Base-by-base conservation (phyloP, 768 basidiomycete genomes). In the Phylloporus arenicola region DNA sequence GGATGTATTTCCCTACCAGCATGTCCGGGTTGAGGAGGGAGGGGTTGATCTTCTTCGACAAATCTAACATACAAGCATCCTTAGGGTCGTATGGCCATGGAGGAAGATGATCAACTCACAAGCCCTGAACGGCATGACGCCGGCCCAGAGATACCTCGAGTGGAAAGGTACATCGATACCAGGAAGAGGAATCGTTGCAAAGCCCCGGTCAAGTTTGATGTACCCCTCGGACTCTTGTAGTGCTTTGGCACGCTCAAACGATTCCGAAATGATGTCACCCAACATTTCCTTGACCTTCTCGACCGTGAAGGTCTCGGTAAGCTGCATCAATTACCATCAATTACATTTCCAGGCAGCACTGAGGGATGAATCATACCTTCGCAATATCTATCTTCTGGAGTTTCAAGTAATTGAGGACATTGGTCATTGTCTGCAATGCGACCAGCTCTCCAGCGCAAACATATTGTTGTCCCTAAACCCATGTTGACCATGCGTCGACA, bases 151-250 rank as follows among this genome's bases (percentile, higher is more conserved):
- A 71, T 98, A 99, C 52, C 94, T 88, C 4, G 96, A 98, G 69
- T 99, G 96, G 89, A 99, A 99, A 4, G 96, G 96, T 1, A 99
- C 96, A 61, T 98, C 96, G 60, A 99, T 97, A 54, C 95, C 95
- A 34, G 94, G 91, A 34, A 95, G 78, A 37, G 92, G 92, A 51
- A 94, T 94, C 17, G 92, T 93, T 1, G 95, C 95, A 59, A 93
- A 96, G 8, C 96, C 96, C 60, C 96, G 89, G 60, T 99, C 95
- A 45, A 99, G 83, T 60, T 86, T 87, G 72, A 99, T 91, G 58
- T 88, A 82, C 8, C 94, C 95, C 52, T 92, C 87, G 19, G 78
- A 74, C 61, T 81, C 78, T 66, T 94, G 86, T 61, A 87, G 83
- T 50, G 86, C 86, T 45, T 82, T 72, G 4, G 92, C 88, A 48